Evolutionary conservation across 148 eudicot genomes (phyloP).

Genomic region (Chenopodium formosanum): DNA sequence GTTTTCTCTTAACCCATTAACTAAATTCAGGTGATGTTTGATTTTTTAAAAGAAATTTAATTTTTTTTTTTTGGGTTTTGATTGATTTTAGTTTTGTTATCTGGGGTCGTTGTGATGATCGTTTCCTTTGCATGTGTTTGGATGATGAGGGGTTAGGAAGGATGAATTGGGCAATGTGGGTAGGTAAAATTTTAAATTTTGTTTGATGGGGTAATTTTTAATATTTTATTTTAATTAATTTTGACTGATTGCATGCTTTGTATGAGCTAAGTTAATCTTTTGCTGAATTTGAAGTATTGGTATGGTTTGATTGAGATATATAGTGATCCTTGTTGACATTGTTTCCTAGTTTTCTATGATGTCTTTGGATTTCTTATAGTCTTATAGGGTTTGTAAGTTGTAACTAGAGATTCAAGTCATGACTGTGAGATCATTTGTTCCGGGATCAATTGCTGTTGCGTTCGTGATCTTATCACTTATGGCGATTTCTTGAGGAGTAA

Average conservation of each 20-base stretch:
- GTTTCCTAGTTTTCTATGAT: background rate
- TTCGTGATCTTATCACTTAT: background rate
- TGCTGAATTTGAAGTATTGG: conserved; percentile 1
- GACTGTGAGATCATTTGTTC: background rate
- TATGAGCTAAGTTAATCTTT: background rate
- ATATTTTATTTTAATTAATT: background rate
- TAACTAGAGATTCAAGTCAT: background rate
- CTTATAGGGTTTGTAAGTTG: background rate
- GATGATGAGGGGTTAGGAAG: background rate
- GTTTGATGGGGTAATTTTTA: conserved; percentile 11
- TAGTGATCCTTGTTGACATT: background rate
- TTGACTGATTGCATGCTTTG: conserved; percentile 29
- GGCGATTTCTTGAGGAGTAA: background rate
- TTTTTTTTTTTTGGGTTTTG: background rate
- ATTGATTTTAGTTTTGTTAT: conserved; percentile 17
- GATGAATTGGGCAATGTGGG: conserved; percentile 19
- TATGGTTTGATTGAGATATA: background rate
- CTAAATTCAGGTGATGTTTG: background rate
- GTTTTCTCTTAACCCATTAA: background rate
- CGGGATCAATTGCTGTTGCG: background rate
- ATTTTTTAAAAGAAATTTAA: background rate
- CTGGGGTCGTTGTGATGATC: conserved; percentile 17
- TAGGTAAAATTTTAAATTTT: conserved; percentile 17
- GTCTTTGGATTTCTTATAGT: background rate
- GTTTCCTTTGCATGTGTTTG: conserved; percentile 27